Evolutionary conservation across 306 rosid genomes (phyloP).

Genomic region (Lathyrus sativus): DNA sequence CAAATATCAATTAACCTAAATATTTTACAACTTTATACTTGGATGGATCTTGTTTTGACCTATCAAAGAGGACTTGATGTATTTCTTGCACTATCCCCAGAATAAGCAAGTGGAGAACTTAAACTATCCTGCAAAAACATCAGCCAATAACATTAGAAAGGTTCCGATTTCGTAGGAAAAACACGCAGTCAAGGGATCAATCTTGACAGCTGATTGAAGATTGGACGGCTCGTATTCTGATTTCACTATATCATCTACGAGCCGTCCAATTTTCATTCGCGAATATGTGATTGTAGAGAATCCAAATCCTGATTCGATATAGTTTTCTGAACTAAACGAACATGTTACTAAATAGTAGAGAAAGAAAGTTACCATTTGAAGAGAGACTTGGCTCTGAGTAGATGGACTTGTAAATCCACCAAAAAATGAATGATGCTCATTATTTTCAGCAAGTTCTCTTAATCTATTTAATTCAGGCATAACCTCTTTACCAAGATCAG

Average conservation of each 20-base stretch:
- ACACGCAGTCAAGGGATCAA: not conserved
- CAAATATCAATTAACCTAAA: conserved; percentile 12
- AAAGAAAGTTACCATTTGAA: conserved; percentile 39
- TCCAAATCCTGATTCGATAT: too few relatives aligned
- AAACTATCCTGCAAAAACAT: conserved; percentile 34
- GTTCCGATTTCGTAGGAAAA: not conserved
- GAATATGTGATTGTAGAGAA: too few relatives aligned
- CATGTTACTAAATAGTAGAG: not conserved
- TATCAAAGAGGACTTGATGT: conserved; percentile 30
- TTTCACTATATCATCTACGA: not conserved
- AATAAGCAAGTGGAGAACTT: conserved; percentile 29
- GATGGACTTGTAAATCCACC: conserved; percentile 33
- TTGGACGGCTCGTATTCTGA: not conserved
- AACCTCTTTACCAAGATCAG: conserved; percentile 48
- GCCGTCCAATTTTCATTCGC: not conserved
- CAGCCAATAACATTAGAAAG: conserved; percentile 1
- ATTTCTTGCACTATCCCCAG: conserved; percentile 32
- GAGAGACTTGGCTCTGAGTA: conserved; percentile 44
- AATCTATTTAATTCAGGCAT: conserved; percentile 38
- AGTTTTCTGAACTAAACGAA: too few relatives aligned
- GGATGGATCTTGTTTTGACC: not conserved
- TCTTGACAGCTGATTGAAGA: not conserved
- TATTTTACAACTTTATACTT: not conserved
- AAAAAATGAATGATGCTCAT: not conserved
- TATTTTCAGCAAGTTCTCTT: conserved; percentile 38